These are phyloP conservation scores for Brettanomyces sp. DNA, from an alignment of 805 yeast genomes.

Conservation along the genomic window DNA sequence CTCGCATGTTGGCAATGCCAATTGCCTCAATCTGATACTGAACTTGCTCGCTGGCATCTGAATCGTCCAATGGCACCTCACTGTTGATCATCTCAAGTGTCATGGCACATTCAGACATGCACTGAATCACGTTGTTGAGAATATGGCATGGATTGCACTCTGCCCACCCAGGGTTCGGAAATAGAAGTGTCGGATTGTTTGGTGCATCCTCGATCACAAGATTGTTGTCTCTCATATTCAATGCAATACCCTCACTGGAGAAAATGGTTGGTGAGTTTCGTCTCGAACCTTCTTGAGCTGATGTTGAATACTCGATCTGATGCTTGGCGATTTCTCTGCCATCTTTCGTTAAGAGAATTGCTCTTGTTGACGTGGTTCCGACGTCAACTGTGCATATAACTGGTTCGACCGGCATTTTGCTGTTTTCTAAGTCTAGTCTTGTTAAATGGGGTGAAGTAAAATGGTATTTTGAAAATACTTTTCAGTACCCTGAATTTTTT, in stretches of 20 bases:
- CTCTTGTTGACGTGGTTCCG: slow-evolving; percentile 89
- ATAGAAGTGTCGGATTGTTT: slow-evolving; percentile 57
- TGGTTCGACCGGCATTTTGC: slow-evolving; percentile 16
- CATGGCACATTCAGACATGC: slow-evolving; percentile 59
- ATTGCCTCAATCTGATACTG: slow-evolving; percentile 57
- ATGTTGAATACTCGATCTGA: slow-evolving; percentile 81
- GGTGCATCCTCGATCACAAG: slow-evolving; percentile 55
- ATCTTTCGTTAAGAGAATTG: slow-evolving; percentile 62
- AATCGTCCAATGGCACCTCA: slow-evolving; percentile 25
- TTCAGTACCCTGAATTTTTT: no score
- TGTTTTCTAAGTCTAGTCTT: no score
- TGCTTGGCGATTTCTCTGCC: slow-evolving; percentile 80
- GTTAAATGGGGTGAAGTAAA: no score
- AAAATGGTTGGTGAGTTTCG: slow-evolving; percentile 44
- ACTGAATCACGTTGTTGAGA: slow-evolving; percentile 69
- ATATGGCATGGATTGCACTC: slow-evolving; percentile 86
- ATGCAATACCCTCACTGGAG: slow-evolving; percentile 67
- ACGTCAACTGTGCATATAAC: slow-evolving; percentile 70
- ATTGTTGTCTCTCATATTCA: slow-evolving; percentile 38
- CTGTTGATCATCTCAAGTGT: slow-evolving; percentile 49
- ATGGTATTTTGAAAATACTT: no score
- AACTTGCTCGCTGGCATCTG: slow-evolving; percentile 12
- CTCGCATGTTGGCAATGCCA: slow-evolving; percentile 95
- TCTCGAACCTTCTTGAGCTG: slow-evolving; percentile 40
- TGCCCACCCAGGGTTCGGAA: slow-evolving; percentile 87